Conservation (phyloP, 164 flowering plant species). For the Aristolochia californica region DNA sequence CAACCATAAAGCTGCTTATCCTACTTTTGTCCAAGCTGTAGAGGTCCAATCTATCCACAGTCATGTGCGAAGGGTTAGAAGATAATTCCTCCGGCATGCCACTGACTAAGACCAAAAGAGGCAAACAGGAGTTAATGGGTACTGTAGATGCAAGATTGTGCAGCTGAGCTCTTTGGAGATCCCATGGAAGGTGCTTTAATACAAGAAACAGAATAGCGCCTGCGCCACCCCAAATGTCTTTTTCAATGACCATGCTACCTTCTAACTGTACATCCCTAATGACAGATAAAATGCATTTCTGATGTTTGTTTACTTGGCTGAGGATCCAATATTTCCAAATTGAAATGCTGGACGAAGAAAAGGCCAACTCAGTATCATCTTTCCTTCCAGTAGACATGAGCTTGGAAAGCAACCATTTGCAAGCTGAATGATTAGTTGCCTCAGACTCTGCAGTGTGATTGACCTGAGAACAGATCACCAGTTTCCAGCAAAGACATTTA, state of each 20-base stretch:
- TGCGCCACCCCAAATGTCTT: conserved; percentile 40
- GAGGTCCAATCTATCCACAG: conserved; percentile 40
- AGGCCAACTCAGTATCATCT: conserved; percentile 29
- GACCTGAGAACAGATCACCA: conserved; percentile 42
- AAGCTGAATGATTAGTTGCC: conserved; percentile 15
- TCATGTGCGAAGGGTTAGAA: conserved; percentile 17
- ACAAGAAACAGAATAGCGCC: conserved; percentile 52
- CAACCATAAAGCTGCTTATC: conserved; percentile 31
- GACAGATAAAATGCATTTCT: conserved; percentile 56
- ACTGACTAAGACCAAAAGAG: conserved; percentile 54
- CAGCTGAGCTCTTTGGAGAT: conserved; percentile 45
- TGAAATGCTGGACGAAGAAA: conserved; percentile 51
- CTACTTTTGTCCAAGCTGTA: conserved; percentile 38
- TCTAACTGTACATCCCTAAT: conserved; percentile 31
- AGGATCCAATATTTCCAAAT: conserved; percentile 66
- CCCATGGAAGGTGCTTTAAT: conserved; percentile 43
- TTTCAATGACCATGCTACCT: conserved; percentile 3
- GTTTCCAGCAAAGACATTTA: conserved; percentile 78
- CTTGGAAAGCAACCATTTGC: conserved; percentile 65
- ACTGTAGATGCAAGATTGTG: conserved; percentile 41
- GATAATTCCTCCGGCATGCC: conserved; percentile 18
- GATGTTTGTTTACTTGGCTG: conserved; percentile 14
- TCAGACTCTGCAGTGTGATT: conserved; percentile 8
- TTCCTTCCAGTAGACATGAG: conserved; percentile 40
- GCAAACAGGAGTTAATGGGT: conserved; percentile 51